These are phyloP conservation scores for Rehmannia glutinosa DNA, from an alignment of 257 asterid species.

Conservation along the genomic window DNA sequence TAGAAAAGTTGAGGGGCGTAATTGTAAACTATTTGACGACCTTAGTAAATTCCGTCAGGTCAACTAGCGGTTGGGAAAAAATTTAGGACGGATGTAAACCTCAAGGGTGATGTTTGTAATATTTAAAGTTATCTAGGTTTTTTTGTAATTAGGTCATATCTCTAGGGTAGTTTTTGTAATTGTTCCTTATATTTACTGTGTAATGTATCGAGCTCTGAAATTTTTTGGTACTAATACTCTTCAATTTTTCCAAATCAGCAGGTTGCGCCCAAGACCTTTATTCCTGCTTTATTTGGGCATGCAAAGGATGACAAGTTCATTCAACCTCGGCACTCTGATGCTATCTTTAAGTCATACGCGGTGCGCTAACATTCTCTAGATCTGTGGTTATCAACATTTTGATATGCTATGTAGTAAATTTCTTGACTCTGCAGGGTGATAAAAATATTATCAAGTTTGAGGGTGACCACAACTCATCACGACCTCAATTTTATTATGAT, in stretches of 20 bases:
- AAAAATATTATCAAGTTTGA: slow-evolving; percentile 88
- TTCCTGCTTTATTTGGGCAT: slow-evolving; percentile 94
- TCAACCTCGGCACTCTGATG: slow-evolving; percentile 80
- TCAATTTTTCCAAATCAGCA: slow-evolving; percentile 29
- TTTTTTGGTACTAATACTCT: slow-evolving; percentile 16
- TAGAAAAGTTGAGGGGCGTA: no score
- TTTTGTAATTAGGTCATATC: no score
- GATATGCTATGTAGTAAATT: slow-evolving; percentile 4
- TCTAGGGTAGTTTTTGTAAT: no score
- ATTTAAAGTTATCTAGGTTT: no score
- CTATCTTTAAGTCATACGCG: slow-evolving; percentile 71
- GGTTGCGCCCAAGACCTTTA: slow-evolving; percentile 87
- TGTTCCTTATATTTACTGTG: background rate
- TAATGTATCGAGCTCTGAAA: slow-evolving; percentile 11
- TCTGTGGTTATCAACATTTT: slow-evolving; percentile 4
- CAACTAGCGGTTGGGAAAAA: no score
- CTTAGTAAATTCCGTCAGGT: no score
- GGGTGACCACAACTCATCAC: slow-evolving; percentile 96
- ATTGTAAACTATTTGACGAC: no score
- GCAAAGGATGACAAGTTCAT: slow-evolving; percentile 90
- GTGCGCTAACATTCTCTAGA: slow-evolving; percentile 30
- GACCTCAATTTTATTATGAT: slow-evolving; percentile 90
- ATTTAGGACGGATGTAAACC: no score
- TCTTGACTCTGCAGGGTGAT: slow-evolving; percentile 74
- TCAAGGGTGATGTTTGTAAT: no score